Conservation (phyloP, 2,329 filamentous ascomycete genomes). For the Sporothrix humicola region DNA sequence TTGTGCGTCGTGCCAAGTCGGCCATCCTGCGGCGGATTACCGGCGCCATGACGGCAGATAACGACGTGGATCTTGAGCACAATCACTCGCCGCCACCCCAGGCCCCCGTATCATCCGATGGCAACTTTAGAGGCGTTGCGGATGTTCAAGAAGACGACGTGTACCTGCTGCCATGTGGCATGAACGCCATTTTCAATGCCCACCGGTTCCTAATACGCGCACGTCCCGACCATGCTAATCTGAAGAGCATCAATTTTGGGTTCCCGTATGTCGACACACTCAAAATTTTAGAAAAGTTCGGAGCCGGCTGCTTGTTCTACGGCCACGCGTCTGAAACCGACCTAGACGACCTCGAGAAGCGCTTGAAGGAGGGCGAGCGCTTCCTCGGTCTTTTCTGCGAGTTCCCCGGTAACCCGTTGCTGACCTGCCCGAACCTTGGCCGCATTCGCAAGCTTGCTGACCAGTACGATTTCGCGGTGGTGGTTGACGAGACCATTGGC, state of each 20-base stretch:
- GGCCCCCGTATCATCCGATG: constrained; percentile 43
- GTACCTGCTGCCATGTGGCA: constrained; percentile 85
- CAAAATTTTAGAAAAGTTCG: constrained; percentile 94
- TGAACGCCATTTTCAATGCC: constrained; percentile 92
- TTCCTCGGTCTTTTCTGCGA: constrained; percentile 90
- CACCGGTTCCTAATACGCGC: constrained; percentile 75
- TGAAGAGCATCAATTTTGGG: constrained; percentile 88
- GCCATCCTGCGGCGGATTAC: constrained; percentile 88
- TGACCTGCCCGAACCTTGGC: constrained; percentile 80
- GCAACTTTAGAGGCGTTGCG: constrained; percentile 61
- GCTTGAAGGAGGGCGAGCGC: constrained; percentile 72
- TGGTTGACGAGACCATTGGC: constrained; percentile 95
- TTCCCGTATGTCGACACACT: constrained; percentile 97
- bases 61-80: constrained; percentile 61
- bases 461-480: constrained; percentile 83
- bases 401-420: constrained; percentile 89
- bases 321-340: constrained; percentile 78
- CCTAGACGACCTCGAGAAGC: constrained; percentile 79
- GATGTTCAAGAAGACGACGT: constrained; percentile 84
- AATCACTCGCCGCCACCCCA: background rate
- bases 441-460: constrained; percentile 83
- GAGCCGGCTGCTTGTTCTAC: constrained; percentile 86
- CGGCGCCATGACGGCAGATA: constrained; percentile 76
- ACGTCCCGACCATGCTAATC: constrained; percentile 54
- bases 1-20: constrained; percentile 80